Evolutionary conservation across 768 basidiomycete species (phyloP).

Genomic region (Termitomyces sp.): DNA sequence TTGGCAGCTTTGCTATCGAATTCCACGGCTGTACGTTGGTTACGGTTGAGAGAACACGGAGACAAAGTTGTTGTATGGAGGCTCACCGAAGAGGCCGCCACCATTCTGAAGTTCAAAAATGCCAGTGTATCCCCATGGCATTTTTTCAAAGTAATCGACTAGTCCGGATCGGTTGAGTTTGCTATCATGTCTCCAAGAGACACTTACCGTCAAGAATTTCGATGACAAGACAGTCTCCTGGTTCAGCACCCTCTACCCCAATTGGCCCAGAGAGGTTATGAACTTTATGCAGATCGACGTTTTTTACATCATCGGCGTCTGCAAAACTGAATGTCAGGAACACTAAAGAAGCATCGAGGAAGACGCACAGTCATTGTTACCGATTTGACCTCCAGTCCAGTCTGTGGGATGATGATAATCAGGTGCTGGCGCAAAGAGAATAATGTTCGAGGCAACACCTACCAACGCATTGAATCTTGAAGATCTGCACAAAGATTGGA

Average conservation of each 20-base stretch:
- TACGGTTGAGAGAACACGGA: neutral
- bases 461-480: conserved; percentile 70
- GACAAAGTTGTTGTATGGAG: neutral
- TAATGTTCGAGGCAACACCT: conserved; percentile 10
- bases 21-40: conserved; percentile 39
- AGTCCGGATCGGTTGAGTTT: neutral
- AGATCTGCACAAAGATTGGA: conserved; percentile 34
- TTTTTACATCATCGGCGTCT: conserved; percentile 64
- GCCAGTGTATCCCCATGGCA: conserved; percentile 82
- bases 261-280: conserved; percentile 78
- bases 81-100: conserved; percentile 59
- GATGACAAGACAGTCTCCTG: conserved; percentile 74
- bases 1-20: conserved; percentile 69
- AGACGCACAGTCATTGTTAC: conserved; percentile 62
- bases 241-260: conserved; percentile 68
- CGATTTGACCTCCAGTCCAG: conserved; percentile 78
- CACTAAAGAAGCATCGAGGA: neutral
- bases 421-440: neutral
- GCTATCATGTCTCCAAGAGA: neutral
- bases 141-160: conserved; percentile 65
- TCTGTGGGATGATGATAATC: conserved; percentile 28
- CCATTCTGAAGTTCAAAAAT: conserved; percentile 73
- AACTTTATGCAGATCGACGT: conserved; percentile 57
- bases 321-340: neutral
- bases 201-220: conserved; percentile 68